These are phyloP conservation scores for Mrakia blollopis DNA, from an alignment of 768 basidiomycete genomes.

Conservation along the genomic window DNA sequence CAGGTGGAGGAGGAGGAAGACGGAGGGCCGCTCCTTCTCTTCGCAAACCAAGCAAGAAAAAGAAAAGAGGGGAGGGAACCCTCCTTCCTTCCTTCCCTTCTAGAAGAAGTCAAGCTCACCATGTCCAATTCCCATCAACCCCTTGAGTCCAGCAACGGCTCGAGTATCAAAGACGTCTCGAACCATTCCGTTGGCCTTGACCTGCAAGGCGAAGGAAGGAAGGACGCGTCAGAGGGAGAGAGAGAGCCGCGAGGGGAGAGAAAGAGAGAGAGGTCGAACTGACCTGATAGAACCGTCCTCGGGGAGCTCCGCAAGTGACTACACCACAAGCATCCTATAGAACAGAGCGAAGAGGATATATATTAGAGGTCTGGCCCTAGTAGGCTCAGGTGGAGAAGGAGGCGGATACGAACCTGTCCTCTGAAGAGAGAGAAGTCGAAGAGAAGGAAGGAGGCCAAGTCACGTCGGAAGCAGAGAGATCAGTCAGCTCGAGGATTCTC, in stretches of 20 bases:
- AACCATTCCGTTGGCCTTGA: slow-evolving; percentile 98
- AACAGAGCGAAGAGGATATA: not conserved
- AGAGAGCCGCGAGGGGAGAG: not conserved
- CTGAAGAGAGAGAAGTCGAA: slow-evolving; percentile 2
- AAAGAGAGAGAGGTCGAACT: not conserved
- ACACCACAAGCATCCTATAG: slow-evolving; percentile 92
- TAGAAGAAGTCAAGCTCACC: slow-evolving; percentile 52
- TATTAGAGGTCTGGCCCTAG: not conserved
- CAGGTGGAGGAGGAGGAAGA: too few relatives aligned
- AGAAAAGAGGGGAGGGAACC: too few relatives aligned
- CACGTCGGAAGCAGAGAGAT: too few relatives aligned
- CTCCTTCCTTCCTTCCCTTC: too few relatives aligned
- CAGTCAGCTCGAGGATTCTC: slow-evolving; percentile 4
- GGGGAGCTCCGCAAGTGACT: slow-evolving; percentile 81
- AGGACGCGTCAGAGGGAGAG: not conserved
- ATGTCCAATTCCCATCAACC: slow-evolving; percentile 96
- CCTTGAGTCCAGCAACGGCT: slow-evolving; percentile 69
- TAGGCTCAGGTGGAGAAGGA: not conserved
- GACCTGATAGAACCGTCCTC: slow-evolving; percentile 92
- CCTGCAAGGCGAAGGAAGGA: not conserved
- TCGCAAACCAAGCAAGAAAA: too few relatives aligned
- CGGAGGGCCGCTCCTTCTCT: too few relatives aligned
- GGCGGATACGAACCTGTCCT: slow-evolving; percentile 27
- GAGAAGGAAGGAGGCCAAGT: not conserved
- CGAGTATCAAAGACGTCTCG: slow-evolving; percentile 86